A percentile compares a stretch with the other conserved stretches of the same genome.
Conservation (phyloP, 257 asterid species). For the Linaria vulgaris region DNA sequence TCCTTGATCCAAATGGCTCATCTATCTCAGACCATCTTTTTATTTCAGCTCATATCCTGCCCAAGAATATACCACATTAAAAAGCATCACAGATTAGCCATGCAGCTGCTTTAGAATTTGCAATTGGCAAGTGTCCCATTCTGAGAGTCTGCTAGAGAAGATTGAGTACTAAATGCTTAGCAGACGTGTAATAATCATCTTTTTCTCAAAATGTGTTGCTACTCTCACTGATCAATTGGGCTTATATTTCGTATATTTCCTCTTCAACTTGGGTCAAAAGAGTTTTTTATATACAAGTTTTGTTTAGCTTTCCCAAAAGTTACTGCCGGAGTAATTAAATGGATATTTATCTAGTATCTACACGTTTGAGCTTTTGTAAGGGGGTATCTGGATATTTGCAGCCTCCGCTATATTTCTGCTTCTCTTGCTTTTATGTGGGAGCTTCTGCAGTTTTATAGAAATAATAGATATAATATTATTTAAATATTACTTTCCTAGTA, state of each 20-base stretch:
- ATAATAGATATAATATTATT: no score
- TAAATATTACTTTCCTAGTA: no score
- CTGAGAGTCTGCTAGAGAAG: background rate
- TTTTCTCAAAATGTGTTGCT: background rate
- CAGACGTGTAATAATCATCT: background rate
- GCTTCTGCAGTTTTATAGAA: no score
- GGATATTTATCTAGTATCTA: background rate
- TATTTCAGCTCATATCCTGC: background rate
- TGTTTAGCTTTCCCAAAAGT: background rate
- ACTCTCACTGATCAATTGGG: background rate
- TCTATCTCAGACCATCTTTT: background rate
- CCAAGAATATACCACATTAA: background rate
- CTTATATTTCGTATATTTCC: background rate
- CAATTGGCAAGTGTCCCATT: background rate
- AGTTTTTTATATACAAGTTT: no score
- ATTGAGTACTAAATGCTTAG: background rate
- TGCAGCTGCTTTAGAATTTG: background rate
- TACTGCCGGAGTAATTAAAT: background rate
- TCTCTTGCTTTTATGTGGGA: background rate
- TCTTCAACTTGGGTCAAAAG: no score
- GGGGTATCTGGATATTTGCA: background rate
- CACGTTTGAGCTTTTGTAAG: background rate
- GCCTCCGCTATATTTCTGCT: background rate
- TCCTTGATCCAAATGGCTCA: background rate
- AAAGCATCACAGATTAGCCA: background rate